Percentiles rank a stretch among this genome's conserved stretches.
These are phyloP conservation scores for Torulaspora quercuum DNA, from an alignment of 805 yeast genomes.

Conservation along the genomic window DNA sequence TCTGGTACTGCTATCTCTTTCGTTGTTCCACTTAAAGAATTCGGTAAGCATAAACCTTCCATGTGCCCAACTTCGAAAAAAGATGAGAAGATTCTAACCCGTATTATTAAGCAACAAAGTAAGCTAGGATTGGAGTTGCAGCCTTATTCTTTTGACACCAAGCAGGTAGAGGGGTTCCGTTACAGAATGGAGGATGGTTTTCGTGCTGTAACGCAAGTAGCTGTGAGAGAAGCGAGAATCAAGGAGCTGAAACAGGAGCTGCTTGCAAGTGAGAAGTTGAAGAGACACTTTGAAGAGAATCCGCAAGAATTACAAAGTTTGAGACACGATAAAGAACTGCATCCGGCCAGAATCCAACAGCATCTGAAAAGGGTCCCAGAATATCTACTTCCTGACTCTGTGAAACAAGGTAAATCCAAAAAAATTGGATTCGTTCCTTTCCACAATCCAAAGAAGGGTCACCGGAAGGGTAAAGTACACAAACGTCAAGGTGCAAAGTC, in stretches of 20 bases:
- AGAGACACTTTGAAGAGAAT: conserved; percentile 93
- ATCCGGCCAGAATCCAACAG: conserved; percentile 73
- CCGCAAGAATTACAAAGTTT: conserved; percentile 87
- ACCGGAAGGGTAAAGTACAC: conserved; percentile 39
- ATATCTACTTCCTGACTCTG: conserved; percentile 79
- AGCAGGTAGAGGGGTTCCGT: conserved; percentile 91
- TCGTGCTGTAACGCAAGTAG: conserved; percentile 85
- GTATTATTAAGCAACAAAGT: conserved; percentile 73
- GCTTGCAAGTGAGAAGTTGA: conserved; percentile 81
- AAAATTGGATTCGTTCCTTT: conserved; percentile 72
- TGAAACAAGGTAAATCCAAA: conserved; percentile 51
- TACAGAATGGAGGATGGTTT: conserved; percentile 97
- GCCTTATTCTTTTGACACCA: conserved; percentile 88
- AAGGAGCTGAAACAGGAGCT: conserved; percentile 85
- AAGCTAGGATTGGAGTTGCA: conserved; percentile 69
- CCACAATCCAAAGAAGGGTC: conserved; percentile 43
- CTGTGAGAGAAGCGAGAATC: conserved; percentile 89
- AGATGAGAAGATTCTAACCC: conserved; percentile 80
- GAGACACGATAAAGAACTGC: conserved; percentile 88
- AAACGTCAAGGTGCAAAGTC: conserved; percentile 47
- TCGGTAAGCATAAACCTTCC: conserved; percentile 86
- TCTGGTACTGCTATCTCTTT: conserved; percentile 93
- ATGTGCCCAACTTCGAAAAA: conserved; percentile 62
- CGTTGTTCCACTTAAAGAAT: conserved; percentile 76
- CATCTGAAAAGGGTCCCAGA: conserved; percentile 92